A percentile compares a stretch with the other conserved stretches of the same genome.
Conservation (phyloP, 1,284 basidiomycete species). For the Marasmius fiardii region DNA sequence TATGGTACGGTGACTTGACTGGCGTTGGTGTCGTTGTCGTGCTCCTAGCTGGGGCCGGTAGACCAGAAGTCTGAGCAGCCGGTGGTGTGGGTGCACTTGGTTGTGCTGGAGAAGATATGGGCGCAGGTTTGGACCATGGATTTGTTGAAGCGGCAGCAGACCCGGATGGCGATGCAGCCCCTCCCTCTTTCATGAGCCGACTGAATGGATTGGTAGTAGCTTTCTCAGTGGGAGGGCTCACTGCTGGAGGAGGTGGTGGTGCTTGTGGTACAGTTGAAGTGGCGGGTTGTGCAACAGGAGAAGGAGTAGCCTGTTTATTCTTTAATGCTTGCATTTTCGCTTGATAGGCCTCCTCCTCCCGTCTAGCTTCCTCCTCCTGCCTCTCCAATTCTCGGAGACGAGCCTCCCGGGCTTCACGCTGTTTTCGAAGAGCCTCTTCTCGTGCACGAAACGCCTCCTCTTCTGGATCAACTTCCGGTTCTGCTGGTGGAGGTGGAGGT, state of each 20-base stretch:
- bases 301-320: slow-evolving; percentile 32
- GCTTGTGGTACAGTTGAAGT: slow-evolving; percentile 22
- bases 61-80: slow-evolving; percentile 18
- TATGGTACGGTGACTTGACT: slow-evolving; percentile 55
- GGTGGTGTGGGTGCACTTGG: slow-evolving; percentile 25
- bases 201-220: slow-evolving; percentile 67
- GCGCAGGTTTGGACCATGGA: slow-evolving; percentile 53
- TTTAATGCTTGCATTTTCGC: slow-evolving; percentile 47
- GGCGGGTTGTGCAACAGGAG: slow-evolving; percentile 25
- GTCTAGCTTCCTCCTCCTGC: slow-evolving; percentile 68
- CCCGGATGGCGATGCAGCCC: slow-evolving; percentile 24
- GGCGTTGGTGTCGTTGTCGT: slow-evolving; percentile 39
- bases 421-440: slow-evolving; percentile 66
- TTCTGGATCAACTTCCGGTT: slow-evolving; percentile 53
- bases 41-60: slow-evolving; percentile 32
- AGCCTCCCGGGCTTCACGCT: slow-evolving; percentile 61
- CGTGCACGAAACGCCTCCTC: slow-evolving; percentile 59
- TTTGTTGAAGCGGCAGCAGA: slow-evolving; percentile 44
- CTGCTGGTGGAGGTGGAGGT: slow-evolving; percentile 32
- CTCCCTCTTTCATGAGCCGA: slow-evolving; percentile 53
- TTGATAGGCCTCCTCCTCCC: slow-evolving; percentile 59
- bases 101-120: slow-evolving; percentile 28
- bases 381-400: slow-evolving; percentile 66
- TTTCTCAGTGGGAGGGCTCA: slow-evolving; percentile 32
- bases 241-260: slow-evolving; percentile 9